Conservation (phyloP, 148 eudicot species). For the Spergularia bocconei region DNA sequence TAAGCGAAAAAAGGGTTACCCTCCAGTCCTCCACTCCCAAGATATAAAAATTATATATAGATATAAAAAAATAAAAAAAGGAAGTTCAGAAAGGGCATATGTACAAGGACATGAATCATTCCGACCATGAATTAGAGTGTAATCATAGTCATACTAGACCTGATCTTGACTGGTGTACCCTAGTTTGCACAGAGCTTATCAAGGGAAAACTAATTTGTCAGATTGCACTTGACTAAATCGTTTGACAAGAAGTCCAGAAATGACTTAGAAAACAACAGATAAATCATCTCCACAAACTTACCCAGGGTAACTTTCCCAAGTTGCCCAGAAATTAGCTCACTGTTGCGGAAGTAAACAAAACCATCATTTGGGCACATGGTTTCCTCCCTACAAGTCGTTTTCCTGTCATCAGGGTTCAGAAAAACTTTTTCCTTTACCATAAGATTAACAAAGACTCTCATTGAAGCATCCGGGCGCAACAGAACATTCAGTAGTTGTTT, state of each 20-base stretch:
- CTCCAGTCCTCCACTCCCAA: no score
- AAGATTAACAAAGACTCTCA: conserved; percentile 77
- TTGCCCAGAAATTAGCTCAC: conserved; percentile 89
- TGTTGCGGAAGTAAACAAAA: conserved; percentile 86
- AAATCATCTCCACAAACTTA: no score
- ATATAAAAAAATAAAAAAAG: no score
- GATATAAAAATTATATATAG: no score
- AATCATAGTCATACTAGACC: not conserved
- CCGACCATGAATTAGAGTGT: not conserved
- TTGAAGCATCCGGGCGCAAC: conserved; percentile 64
- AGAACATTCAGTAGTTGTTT: conserved; percentile 79
- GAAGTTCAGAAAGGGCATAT: not conserved
- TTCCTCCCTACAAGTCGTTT: conserved; percentile 39
- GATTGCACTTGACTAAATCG: not conserved
- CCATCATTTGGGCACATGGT: conserved; percentile 85
- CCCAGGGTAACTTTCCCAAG: conserved; percentile 96
- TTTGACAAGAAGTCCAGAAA: not conserved
- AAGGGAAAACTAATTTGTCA: not conserved
- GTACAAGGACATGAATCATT: not conserved
- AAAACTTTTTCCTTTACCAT: conserved; percentile 68
- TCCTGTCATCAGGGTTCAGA: conserved; percentile 28
- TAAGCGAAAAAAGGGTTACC: no score
- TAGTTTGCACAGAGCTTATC: not conserved
- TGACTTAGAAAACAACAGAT: not conserved
- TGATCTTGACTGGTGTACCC: not conserved